Base-by-base conservation (phyloP, 768 basidiomycete species). In the Trametes cinnabarina region DNA sequence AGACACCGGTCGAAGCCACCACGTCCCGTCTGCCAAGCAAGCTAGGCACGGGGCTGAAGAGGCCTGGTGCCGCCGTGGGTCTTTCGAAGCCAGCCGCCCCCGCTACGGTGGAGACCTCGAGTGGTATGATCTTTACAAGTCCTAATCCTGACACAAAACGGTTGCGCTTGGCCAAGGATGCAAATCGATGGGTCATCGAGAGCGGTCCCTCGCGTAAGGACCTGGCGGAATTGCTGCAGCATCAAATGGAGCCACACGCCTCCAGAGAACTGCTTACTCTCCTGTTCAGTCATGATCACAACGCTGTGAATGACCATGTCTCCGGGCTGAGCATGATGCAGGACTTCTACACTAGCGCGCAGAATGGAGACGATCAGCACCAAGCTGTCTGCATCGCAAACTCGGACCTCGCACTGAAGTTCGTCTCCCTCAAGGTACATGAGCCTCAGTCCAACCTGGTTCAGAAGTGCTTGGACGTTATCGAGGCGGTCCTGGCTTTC, bases 201-300 rank as follows among this genome's bases (percentile, higher is more conserved):
- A 79, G 84, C 41, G 89, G 92, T 4, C 77, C 91, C 8, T 89
- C 88, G 22, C 79, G 92, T 54, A 89, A 92, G 68, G 96, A 98
- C 66, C 79, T 98, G 14, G 83, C 88, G 35, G 96, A 98, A 40
- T 74, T 86, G 12, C 76, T 98, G 47, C 89, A 92, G 65, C 83
- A 80, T 62, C 97, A 99, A 72, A 98, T 98, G 94, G 94, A 95
- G 63, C 80, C 86, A 9, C 82, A 89, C 66, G 79, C 83, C 6
- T 88, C 89, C 3, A 85, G 87, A 60, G 89, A 94, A 2, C 73
- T 98, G 2, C 71, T 90, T 12, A 72, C 82, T 4, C 83, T 83
- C 26, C 77, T 99, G 26, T 99, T 98, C 76, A 98, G 96, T 67
- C 91, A 90, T 59, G 97, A 97, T 65, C 97, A 98, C 71, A 92